Evolutionary conservation across 1,139 yeast species (phyloP), one percentile per base, ranked within the genome.

Genomic region (Yamadazyma friedrichii): DNA sequence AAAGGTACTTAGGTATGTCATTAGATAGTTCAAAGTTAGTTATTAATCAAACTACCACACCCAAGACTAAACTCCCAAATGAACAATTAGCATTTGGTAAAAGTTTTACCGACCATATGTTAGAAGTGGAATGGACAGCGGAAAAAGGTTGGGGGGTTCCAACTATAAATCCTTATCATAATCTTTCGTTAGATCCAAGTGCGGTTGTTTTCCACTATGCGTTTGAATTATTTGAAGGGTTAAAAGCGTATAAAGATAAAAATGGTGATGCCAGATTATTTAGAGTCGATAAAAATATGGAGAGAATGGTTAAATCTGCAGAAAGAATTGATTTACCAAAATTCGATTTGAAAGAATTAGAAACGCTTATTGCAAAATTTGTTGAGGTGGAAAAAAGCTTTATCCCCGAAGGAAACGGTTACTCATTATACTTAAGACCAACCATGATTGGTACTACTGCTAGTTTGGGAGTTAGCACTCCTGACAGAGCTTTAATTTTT

Each of bases 181-280:
- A 80, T 38, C 67, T 93, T 44, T 55, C 70, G 15, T 65, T 93
- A 43, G 96, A 89, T 56, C 98, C 98, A 29, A 82, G 97, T 11
- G 67, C 94, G 10, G 78, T 83, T 58, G 98, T 91, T 28, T 81
- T 93, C 66, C 98, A 93, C 68, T 93, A 93, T 57, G 93, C 96
- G 1, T 93, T 93, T 59, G 96, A 89, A 64, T 78, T 93, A 51
- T 93, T 93, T 55, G 98, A 93, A 72, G 98, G 98, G 50, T 76
- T 93, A 75, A 93, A 93, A 73, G 98, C 98, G 6, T 93, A 89
- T 76, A 77, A 80, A 54, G 91, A 84, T 50, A 55, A 66, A 15
- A 71, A 85, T 34, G 85, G 80, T 51, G 66, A 84, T 48, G 73
- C 88, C 54, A 79, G 96, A 53, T 71, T 91, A 59, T 93, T 93